These are phyloP conservation scores for Dactylella cylindrospora DNA, from an alignment of 2,329 filamentous ascomycete species.

Conservation along the genomic window DNA sequence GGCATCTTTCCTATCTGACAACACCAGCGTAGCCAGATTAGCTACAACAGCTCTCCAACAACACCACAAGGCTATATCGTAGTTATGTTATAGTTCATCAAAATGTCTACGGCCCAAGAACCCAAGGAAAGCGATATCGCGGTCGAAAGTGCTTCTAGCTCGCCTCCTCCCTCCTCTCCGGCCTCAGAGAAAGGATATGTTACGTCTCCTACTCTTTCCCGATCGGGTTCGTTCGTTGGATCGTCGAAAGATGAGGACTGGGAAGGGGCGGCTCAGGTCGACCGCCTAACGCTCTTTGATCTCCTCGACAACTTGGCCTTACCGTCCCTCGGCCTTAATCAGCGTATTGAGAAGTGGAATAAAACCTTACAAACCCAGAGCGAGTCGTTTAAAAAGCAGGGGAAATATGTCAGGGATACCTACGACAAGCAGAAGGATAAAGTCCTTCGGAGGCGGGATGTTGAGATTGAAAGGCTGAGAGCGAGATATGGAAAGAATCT, in stretches of 20 bases:
- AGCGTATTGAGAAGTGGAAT: slow-evolving; percentile 88
- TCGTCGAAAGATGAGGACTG: slow-evolving; percentile 41
- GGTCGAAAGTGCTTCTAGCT: slow-evolving; percentile 33
- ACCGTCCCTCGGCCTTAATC: slow-evolving; percentile 61
- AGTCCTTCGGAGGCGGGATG: slow-evolving; percentile 66
- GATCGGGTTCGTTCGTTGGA: slow-evolving; percentile 36
- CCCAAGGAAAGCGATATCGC: slow-evolving; percentile 25
- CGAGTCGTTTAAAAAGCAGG: slow-evolving; percentile 78
- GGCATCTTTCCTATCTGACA: too few species aligned
- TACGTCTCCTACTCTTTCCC: slow-evolving; percentile 31
- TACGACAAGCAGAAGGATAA: slow-evolving; percentile 79
- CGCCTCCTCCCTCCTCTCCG: slow-evolving; percentile 35
- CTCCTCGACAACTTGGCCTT: slow-evolving; percentile 83
- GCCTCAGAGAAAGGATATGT: slow-evolving; percentile 27
- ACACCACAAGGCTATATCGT: too few species aligned
- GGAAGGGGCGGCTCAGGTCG: slow-evolving; percentile 64
- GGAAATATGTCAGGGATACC: slow-evolving; percentile 74
- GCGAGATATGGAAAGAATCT: slow-evolving; percentile 47
- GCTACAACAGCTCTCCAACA: neutral
- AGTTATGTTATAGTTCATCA: too few species aligned
- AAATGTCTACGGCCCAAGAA: slow-evolving; percentile 22
- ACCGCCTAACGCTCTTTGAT: slow-evolving; percentile 88
- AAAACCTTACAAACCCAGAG: slow-evolving; percentile 78
- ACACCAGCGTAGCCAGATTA: neutral
- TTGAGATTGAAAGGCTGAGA: slow-evolving; percentile 48